Conservation (phyloP, 305 asterid species). For the Solanum hybrid region DNA sequence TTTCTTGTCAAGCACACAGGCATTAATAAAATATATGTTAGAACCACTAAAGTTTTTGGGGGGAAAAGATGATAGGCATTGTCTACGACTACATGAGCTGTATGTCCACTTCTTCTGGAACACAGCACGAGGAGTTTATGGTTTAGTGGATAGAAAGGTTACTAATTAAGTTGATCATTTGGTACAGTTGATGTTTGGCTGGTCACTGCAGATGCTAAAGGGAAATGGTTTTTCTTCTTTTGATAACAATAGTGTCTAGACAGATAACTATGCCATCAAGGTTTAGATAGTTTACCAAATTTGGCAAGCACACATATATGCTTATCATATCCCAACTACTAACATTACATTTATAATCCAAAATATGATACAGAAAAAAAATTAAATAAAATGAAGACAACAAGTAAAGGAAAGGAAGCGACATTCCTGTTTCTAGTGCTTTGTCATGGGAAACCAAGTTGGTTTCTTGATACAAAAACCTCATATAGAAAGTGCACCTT, state of each 20-base stretch:
- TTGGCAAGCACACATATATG: not conserved
- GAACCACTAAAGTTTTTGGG: not conserved
- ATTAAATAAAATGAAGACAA: not conserved
- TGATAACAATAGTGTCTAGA: not conserved
- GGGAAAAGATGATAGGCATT: not conserved
- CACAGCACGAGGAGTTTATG: not conserved
- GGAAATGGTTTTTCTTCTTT: not conserved
- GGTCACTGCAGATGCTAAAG: not conserved
- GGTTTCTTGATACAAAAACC: slow-evolving; percentile 1
- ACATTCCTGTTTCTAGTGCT: not conserved
- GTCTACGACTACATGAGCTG: not conserved
- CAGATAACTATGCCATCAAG: not conserved
- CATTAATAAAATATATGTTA: not conserved
- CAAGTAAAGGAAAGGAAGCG: not conserved
- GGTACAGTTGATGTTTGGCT: not conserved
- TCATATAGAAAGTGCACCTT: not conserved
- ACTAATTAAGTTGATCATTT: not conserved
- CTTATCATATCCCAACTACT: not conserved
- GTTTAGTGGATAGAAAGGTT: not conserved
- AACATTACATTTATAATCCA: not conserved
- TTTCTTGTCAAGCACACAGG: not conserved
- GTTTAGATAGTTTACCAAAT: not conserved
- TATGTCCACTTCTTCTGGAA: not conserved
- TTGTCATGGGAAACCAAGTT: slow-evolving; percentile 6
- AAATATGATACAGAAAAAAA: not conserved